Percentiles rank a stretch among this genome's conserved stretches.
Evolutionary conservation across 192 early-diverging fungal species (phyloP).

Genomic region (Fimicolochytrium jonesii): DNA sequence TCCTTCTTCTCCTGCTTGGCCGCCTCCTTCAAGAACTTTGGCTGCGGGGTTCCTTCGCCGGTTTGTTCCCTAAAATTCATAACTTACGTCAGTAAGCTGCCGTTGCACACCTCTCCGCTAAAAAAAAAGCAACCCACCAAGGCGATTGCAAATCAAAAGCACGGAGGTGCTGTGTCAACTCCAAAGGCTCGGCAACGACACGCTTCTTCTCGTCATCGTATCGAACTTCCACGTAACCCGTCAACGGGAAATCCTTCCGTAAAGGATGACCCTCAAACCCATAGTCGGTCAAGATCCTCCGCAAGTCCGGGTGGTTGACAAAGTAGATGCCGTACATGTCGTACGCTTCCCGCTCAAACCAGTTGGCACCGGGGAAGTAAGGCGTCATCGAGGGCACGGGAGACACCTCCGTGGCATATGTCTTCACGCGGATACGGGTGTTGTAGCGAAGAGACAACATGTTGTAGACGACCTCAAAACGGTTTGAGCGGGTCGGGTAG

Average conservation of each 20-base stretch:
- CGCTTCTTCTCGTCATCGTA: constrained; percentile 99
- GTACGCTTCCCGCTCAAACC: constrained; percentile 97
- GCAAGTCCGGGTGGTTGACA: constrained; percentile 89
- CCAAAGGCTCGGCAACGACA: constrained; percentile 92
- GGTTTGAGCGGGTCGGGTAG: constrained; percentile 84
- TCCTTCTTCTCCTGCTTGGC: no score
- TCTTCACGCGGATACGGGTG: constrained; percentile 94
- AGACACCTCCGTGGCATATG: constrained; percentile 85
- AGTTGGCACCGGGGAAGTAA: constrained; percentile 83
- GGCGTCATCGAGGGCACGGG: constrained; percentile 85
- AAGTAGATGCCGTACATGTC: constrained; percentile 99
- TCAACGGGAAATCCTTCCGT: constrained; percentile 97
- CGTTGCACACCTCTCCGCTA: background rate
- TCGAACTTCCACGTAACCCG: constrained; percentile 97
- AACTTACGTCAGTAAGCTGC: background rate
- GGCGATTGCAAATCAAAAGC: constrained; percentile 94
- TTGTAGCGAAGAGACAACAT: constrained; percentile 83
- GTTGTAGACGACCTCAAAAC: constrained; percentile 97
- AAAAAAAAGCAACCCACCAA: constrained; percentile 60
- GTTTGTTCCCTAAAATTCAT: constrained; percentile 37
- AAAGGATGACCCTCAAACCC: constrained; percentile 90
- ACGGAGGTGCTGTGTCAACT: constrained; percentile 92
- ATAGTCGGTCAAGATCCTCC: constrained; percentile 96
- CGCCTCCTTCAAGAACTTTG: no score
- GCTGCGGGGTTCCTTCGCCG: constrained; percentile 25